Percentiles rank a stretch among this genome's conserved stretches.
These are phyloP conservation scores for Sporisorium sorghi DNA, from an alignment of 1,284 basidiomycete species.

Conservation along the genomic window DNA sequence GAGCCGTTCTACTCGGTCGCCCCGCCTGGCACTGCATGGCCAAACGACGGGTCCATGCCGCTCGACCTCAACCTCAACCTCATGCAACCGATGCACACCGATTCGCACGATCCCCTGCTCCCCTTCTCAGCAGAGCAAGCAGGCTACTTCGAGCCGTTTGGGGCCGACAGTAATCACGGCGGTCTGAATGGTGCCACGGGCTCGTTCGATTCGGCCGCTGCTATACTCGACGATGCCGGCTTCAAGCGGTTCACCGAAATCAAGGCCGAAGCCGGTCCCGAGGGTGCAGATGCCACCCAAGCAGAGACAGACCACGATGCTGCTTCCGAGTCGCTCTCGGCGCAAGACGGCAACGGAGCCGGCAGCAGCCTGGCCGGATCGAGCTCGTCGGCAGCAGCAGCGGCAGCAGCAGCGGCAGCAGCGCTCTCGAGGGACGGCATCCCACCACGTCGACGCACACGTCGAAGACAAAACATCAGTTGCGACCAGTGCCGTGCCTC, in stretches of 20 bases:
- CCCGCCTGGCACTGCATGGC: constrained; percentile 20
- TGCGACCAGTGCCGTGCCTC: constrained; percentile 55
- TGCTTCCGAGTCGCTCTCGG: background rate
- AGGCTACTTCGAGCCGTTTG: constrained; percentile 22
- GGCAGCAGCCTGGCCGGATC: background rate
- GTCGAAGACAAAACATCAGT: constrained; percentile 54
- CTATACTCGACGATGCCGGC: constrained; percentile 38
- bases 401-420: too few species aligned
- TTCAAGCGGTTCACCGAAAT: constrained; percentile 35
- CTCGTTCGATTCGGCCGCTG: constrained; percentile 35
- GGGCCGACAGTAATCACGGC: constrained; percentile 3
- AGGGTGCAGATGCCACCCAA: background rate
- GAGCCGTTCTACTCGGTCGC: constrained; percentile 51
- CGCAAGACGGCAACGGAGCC: constrained; percentile 4
- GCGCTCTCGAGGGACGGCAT: constrained; percentile 37
- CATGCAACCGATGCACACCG: constrained; percentile 2
- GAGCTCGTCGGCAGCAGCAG: constrained; percentile 13
- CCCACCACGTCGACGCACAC: constrained; percentile 42
- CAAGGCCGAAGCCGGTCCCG: constrained; percentile 20
- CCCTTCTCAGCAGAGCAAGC: constrained; percentile 19
- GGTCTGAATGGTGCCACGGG: constrained; percentile 2
- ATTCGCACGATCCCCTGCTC: constrained; percentile 20
- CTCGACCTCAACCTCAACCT: constrained; percentile 32
- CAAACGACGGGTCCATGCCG: constrained; percentile 21
- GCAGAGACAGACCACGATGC: constrained; percentile 1